Base-by-base conservation (phyloP, 768 basidiomycete species). In the Lactarius pseudohatsudake region DNA sequence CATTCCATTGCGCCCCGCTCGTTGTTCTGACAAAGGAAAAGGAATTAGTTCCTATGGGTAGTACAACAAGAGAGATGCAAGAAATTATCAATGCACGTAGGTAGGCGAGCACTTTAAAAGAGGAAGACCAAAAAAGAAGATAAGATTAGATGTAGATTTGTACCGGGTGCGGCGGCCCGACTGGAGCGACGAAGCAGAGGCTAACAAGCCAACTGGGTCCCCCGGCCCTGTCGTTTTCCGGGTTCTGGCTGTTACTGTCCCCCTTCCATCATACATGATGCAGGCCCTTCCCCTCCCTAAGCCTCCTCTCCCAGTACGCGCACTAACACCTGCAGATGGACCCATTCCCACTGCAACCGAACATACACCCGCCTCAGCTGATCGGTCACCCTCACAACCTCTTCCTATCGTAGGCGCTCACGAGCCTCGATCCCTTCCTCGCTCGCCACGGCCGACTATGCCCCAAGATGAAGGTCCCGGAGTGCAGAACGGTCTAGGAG, bases 211-310 rank as follows among this genome's bases (percentile, higher is more conserved):
- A 61, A 66, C 65, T 6, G 16, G 57, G 60, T 57, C 36, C 59
- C 36, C 43, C 18, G 59, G 47, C 38, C 59, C 50, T 57, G 26
- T 26, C 57, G 45, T 38, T 32, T 50, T 10, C 56, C 30, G 2
- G n/a, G 20, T 28, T 58, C 47, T 62, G 38, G 26, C 30, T 50
- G 65, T 62, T 62, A 43, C 57, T 62, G 32, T 41, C 57, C 43
- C 56, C 56, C 55, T 22, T 34, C 61, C 61, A 62, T 62, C 57
- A 62, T 60, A 40, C 15, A 40, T 62, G 26, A 67, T 67, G 66
- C 66, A 67, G 34, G 62, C 66, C 9, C 66, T 64, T 36, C 58
- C 66, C 58, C 62, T 47, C 53, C 62, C 62, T 15, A 64, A 67
- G 34, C 66, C 66, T 28, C 43, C 61, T 32, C 61, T 66, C 65